Conservation (phyloP, 441 rosid species). For the Flueggea neowawraea region DNA sequence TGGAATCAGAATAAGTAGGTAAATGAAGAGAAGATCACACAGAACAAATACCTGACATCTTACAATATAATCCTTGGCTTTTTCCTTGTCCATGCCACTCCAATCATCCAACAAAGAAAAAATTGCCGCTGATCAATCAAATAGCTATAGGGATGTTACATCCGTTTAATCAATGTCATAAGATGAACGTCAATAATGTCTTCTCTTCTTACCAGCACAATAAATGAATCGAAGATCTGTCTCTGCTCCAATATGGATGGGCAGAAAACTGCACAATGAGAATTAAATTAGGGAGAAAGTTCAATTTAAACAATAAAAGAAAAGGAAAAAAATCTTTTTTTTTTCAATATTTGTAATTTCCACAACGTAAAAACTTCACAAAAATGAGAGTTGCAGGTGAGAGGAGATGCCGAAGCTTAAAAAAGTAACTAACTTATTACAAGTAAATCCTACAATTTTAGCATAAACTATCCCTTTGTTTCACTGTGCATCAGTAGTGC, state of each 20-base stretch:
- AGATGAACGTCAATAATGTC: constrained; percentile 4
- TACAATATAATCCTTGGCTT: constrained; percentile 67
- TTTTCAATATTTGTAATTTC: background rate
- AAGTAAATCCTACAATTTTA: no score
- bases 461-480: no score
- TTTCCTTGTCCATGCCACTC: constrained; percentile 88
- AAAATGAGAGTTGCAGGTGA: no score
- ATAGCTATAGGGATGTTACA: constrained; percentile 21
- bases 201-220: constrained; percentile 83
- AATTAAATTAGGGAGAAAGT: constrained; percentile 9
- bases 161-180: constrained; percentile 12
- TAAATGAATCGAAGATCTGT: constrained; percentile 85
- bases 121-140: constrained; percentile 71
- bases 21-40: background rate
- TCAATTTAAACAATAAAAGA: background rate
- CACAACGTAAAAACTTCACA: background rate
- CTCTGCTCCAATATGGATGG: constrained; percentile 87
- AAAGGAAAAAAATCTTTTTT: background rate
- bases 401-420: no score
- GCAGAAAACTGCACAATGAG: constrained; percentile 68
- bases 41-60: constrained; percentile 66
- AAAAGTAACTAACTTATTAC: no score
- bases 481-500: no score
- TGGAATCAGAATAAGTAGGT: background rate
- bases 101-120: constrained; percentile 76